phyloP scores from a whole-genome alignment of 2,329 filamentous ascomycete species.

The Penicillium sp. region DNA sequence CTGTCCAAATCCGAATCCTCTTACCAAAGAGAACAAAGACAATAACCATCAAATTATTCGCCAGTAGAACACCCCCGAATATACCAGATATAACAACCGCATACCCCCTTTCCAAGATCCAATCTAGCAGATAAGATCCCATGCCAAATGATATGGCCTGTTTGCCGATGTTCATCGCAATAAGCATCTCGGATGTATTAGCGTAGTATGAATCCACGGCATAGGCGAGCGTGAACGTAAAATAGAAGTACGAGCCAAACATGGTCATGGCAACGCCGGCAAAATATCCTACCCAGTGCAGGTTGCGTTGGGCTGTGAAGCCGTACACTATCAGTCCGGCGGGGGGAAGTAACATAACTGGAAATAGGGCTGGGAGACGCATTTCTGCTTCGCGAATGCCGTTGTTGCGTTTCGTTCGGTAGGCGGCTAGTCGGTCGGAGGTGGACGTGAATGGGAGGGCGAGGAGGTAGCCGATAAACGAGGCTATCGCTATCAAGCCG shows the following conservation, averaged over 20 bases:
- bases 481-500: conserved; percentile 48
- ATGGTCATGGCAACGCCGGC: conserved; percentile 51
- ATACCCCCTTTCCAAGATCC: conserved; percentile 52
- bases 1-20: conserved; percentile 48
- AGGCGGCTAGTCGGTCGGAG: conserved; percentile 40
- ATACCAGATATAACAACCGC: conserved; percentile 53
- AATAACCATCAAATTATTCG: conserved; percentile 51
- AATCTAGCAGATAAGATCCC: conserved; percentile 52
- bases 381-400: conserved; percentile 45
- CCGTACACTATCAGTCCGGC: conserved; percentile 35
- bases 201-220: conserved; percentile 60
- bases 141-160: conserved; percentile 58
- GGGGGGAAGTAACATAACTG: conserved; percentile 31
- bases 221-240: conserved; percentile 60
- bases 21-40: conserved; percentile 55
- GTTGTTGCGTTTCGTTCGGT: conserved; percentile 39
- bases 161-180: conserved; percentile 59
- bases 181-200: conserved; percentile 63
- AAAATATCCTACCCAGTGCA: conserved; percentile 48
- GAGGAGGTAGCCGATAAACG: conserved; percentile 36
- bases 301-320: conserved; percentile 29
- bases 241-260: conserved; percentile 56
- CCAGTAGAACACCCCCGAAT: conserved; percentile 50
- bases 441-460: conserved; percentile 49
- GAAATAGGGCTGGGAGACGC: conserved; percentile 37